Evolutionary conservation across 192 early-diverging fungal genomes (phyloP).

Genomic region (Globomyces pollinis-pini): DNA sequence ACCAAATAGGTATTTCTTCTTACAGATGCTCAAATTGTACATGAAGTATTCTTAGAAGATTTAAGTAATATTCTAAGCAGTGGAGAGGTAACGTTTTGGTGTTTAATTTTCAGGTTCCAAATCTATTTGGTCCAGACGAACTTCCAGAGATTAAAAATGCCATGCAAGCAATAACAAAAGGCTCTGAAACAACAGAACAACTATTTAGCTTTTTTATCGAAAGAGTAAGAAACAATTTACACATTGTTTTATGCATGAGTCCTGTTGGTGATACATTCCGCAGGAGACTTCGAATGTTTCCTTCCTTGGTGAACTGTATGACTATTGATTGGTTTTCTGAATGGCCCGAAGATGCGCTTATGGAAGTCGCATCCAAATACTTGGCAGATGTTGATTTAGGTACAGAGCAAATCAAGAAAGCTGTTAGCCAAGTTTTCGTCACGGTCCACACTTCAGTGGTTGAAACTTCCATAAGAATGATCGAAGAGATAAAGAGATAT

Average conservation of each 20-base stretch:
- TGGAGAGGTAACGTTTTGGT: constrained; percentile 56
- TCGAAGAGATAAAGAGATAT: constrained; percentile 44
- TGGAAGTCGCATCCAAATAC: constrained; percentile 48
- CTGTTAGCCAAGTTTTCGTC: constrained; percentile 45
- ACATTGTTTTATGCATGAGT: constrained; percentile 50
- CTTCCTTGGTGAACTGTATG: constrained; percentile 46
- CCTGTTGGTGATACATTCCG: constrained; percentile 53
- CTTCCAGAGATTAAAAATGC: constrained; percentile 38
- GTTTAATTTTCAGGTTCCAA: constrained; percentile 35
- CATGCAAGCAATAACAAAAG: constrained; percentile 22
- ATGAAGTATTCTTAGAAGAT: constrained; percentile 47
- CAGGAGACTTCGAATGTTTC: constrained; percentile 52
- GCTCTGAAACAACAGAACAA: constrained; percentile 27
- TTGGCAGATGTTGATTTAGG: constrained; percentile 43
- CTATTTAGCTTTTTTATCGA: constrained; percentile 44
- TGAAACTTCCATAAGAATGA: constrained; percentile 41
- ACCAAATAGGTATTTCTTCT: too few relatives aligned
- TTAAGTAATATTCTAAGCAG: constrained; percentile 51
- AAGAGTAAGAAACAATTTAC: constrained; percentile 44
- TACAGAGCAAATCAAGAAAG: constrained; percentile 33
- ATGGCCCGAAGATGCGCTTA: constrained; percentile 50
- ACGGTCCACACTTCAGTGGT: constrained; percentile 51
- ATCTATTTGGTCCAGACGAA: constrained; percentile 45
- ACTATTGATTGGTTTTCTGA: constrained; percentile 58
- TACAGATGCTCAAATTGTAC: constrained; percentile 53